These are phyloP conservation scores for Blastobotrys persicus DNA, from an alignment of 1,139 yeast species.

Conservation along the genomic window DNA sequence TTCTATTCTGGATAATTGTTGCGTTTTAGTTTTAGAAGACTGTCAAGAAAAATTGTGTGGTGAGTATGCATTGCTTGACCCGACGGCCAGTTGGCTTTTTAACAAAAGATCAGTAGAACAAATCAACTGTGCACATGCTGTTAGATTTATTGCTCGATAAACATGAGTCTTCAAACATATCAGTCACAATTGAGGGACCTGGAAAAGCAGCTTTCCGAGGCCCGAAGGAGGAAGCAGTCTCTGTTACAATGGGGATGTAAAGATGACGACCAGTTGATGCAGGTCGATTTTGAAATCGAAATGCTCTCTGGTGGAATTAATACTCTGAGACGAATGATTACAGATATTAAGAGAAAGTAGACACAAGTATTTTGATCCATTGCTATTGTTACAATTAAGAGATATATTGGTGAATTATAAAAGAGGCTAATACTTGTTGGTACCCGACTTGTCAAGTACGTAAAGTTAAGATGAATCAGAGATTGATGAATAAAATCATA, in stretches of 20 bases:
- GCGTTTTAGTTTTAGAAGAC: no score
- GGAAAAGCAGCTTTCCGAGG: background rate
- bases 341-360: background rate
- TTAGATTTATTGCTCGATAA: no score
- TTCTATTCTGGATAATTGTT: no score
- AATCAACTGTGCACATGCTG: no score
- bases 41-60: no score
- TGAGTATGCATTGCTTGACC: no score
- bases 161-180: background rate
- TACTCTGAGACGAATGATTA: conserved; percentile 20
- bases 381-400: background rate
- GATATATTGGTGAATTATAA: no score
- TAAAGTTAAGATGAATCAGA: no score
- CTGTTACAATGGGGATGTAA: conserved; percentile 6
- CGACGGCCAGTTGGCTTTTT: no score
- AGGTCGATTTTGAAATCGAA: conserved; percentile 23
- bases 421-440: no score
- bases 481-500: background rate
- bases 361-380: conserved; percentile 5
- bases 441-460: no score
- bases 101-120: no score
- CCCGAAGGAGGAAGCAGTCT: background rate
- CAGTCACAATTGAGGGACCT: background rate
- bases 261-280: conserved; percentile 2
- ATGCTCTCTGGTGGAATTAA: conserved; percentile 25